Evolutionary conservation across 1,284 basidiomycete species (phyloP), one percentile per base, ranked within the genome.

Genomic region (Heterobasidion parviporum): DNA sequence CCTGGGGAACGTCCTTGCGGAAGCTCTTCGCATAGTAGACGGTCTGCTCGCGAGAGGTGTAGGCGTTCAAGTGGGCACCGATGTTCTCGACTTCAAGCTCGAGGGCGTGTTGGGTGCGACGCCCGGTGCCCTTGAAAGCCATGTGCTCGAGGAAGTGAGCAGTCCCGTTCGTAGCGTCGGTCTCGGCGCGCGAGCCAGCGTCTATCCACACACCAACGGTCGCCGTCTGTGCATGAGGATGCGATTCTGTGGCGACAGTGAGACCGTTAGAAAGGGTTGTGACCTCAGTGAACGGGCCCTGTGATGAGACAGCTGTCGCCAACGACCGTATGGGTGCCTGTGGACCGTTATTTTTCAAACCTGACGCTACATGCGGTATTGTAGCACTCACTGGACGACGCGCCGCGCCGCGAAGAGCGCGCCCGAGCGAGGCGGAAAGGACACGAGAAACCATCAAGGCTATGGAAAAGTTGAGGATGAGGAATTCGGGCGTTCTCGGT

Each of bases 11-110:
- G 71, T 99, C 97, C 79, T 96, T 91, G 71, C 90, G 84, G 85
- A 99, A 99, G 69, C 92, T 89, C 82, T 98, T 98, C 69, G 96
- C 96, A 72, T 98, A 98, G 80, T 98, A 99, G 61, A 98, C 95
- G 35, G 97, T 99, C 76, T 99, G 96, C 76, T 99, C 96, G 62
- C 96, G 86, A 47, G 95, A 98, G 16, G 96, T 99, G 79, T 98
- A 99, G 55, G 97, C 96, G 72, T 99, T 98, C 59, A 99, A 77
- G 72, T 98, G 96, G 44, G 96, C 94, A 63, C 97, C 97, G 60
- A 98, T 80, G 77, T 98, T 97, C 77, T 99, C 96, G 50, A 99
- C 96, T 73, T 99, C 95, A 59, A 98, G 82, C 76, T 99, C 97
- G 57, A 99, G 85, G 45, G 84, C 82, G 66, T 94, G 91, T 74